Evolutionary conservation across 305 asterid species (phyloP).

Genomic region (Plantago coronopus): DNA sequence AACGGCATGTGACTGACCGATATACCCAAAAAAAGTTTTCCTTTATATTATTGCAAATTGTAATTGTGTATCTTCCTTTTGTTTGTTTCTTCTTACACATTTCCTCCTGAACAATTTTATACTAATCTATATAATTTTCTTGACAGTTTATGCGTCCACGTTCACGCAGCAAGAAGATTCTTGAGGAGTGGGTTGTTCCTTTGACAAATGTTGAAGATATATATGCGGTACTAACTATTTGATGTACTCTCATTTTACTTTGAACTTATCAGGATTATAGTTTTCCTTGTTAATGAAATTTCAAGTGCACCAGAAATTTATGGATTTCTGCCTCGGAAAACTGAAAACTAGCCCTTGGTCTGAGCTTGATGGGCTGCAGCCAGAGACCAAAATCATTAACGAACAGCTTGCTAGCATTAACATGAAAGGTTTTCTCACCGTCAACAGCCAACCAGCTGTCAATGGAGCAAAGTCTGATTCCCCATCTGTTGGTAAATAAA

Average conservation of each 20-base stretch:
- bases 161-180: slow-evolving; percentile 75
- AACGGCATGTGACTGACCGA: too few relatives aligned
- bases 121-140: slow-evolving; percentile 17
- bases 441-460: slow-evolving; percentile 98
- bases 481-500: slow-evolving; percentile 68
- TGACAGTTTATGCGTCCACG: slow-evolving; percentile 96
- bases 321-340: slow-evolving; percentile 75
- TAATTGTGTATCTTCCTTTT: neutral
- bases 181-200: slow-evolving; percentile 85
- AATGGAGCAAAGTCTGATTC: slow-evolving; percentile 81
- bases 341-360: slow-evolving; percentile 90
- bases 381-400: slow-evolving; percentile 88
- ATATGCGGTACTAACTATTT: slow-evolving; percentile 50
- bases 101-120: neutral
- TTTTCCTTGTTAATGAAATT: slow-evolving; percentile 28
- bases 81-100: neutral
- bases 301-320: slow-evolving; percentile 55
- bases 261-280: slow-evolving; percentile 2
- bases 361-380: slow-evolving; percentile 89
- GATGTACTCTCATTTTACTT: slow-evolving; percentile 1
- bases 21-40: too few relatives aligned
- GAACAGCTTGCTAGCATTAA: slow-evolving; percentile 69
- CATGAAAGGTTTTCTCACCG: slow-evolving; percentile 77
- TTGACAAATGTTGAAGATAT: slow-evolving; percentile 67
- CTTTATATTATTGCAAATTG: too few relatives aligned